phyloP scores from a whole-genome alignment of 2,329 filamentous ascomycete species.

The Xylariales sp. region DNA sequence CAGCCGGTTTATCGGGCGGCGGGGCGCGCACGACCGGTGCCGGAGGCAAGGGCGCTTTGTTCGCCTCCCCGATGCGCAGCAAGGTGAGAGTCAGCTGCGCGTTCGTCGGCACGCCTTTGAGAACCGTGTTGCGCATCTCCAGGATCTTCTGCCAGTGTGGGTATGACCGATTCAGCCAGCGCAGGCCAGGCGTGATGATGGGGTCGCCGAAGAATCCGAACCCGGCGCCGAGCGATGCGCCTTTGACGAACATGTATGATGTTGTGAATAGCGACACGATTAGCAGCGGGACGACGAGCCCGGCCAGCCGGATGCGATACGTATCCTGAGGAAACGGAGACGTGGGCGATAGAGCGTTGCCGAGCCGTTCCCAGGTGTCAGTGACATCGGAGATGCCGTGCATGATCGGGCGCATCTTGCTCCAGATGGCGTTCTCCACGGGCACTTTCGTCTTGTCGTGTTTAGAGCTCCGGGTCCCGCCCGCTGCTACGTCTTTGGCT shows the following conservation, averaged over 20 bases:
- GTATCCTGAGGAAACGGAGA: constrained; percentile 67
- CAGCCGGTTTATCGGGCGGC: constrained; percentile 52
- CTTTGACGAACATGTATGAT: constrained; percentile 73
- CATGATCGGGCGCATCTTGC: constrained; percentile 80
- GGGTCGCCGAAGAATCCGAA: constrained; percentile 86
- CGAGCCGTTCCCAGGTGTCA: constrained; percentile 57
- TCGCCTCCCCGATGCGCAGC: constrained; percentile 82
- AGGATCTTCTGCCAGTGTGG: constrained; percentile 81
- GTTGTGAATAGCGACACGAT: constrained; percentile 64
- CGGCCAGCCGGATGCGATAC: constrained; percentile 66
- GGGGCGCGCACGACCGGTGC: constrained; percentile 55
- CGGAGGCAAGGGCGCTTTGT: constrained; percentile 80
- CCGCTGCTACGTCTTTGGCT: constrained; percentile 58
- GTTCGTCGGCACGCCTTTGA: constrained; percentile 87
- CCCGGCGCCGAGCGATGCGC: constrained; percentile 73
- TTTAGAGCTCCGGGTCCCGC: constrained; percentile 59
- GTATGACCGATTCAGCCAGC: constrained; percentile 68
- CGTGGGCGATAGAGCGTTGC: constrained; percentile 70
- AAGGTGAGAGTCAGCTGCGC: constrained; percentile 85
- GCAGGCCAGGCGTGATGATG: constrained; percentile 69
- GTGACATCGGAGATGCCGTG: constrained; percentile 59
- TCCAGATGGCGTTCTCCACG: constrained; percentile 81
- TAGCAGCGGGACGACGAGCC: constrained; percentile 63
- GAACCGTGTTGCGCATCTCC: constrained; percentile 78
- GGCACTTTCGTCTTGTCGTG: constrained; percentile 84